phyloP scores from a whole-genome alignment of 192 early-diverging fungal genomes.

The Paraglomus brasilianum region DNA sequence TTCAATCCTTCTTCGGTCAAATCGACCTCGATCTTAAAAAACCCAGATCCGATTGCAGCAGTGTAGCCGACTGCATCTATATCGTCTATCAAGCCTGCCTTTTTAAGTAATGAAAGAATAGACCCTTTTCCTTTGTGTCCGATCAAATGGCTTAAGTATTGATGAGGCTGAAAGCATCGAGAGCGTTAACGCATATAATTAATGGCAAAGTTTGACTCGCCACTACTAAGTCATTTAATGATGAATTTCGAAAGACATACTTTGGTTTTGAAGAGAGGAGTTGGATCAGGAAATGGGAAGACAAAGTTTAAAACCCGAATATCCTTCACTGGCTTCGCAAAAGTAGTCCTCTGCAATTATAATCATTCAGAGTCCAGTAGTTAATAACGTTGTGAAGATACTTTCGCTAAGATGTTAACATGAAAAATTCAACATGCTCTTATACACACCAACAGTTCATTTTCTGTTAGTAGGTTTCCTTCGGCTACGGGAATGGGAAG shows the following conservation, averaged over 20 bases:
- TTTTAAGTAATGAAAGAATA: slow-evolving; percentile 74
- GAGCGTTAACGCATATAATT: neutral
- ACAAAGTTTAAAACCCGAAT: slow-evolving; percentile 63
- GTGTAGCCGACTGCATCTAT: slow-evolving; percentile 52
- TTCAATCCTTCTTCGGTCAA: slow-evolving; percentile 75
- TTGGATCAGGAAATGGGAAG: slow-evolving; percentile 79
- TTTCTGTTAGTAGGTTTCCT: slow-evolving; percentile 65
- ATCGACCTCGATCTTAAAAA: slow-evolving; percentile 76
- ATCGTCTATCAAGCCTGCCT: slow-evolving; percentile 55
- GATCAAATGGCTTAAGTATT: slow-evolving; percentile 79
- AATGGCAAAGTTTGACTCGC: neutral
- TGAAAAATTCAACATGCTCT: neutral
- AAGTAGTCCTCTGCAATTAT: slow-evolving; percentile 51
- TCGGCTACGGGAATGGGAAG: slow-evolving; percentile 64
- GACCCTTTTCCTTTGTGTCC: slow-evolving; percentile 86
- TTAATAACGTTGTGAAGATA: neutral
- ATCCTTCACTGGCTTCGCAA: slow-evolving; percentile 69
- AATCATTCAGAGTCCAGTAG: neutral
- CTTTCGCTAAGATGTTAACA: neutral
- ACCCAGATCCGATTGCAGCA: slow-evolving; percentile 51
- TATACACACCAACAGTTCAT: slow-evolving; percentile 51
- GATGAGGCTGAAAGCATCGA: slow-evolving; percentile 50
- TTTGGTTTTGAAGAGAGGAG: slow-evolving; percentile 44
- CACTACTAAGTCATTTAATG: neutral
- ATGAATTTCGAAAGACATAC: slow-evolving; percentile 12